phyloP scores from a whole-genome alignment of 768 basidiomycete species.

The Lentinula edodes region DNA sequence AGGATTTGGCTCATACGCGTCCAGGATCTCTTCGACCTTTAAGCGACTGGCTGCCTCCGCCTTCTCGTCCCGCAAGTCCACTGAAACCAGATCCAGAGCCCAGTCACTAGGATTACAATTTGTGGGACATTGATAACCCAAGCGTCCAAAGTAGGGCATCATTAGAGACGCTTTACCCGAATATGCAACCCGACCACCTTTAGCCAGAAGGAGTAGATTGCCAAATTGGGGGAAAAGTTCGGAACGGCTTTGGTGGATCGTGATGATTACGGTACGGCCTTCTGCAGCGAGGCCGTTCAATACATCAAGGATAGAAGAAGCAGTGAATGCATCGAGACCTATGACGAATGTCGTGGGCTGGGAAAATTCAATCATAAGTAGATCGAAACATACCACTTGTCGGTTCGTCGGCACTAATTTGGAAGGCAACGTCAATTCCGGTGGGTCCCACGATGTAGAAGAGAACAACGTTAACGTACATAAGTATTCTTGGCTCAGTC shows the following conservation, averaged over 20 bases:
- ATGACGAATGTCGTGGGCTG: neutral
- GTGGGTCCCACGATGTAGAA: neutral
- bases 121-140: constrained; percentile 58
- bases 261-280: constrained; percentile 35
- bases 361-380: neutral
- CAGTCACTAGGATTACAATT: constrained; percentile 78
- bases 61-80: constrained; percentile 6
- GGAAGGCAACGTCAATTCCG: neutral
- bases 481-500: constrained; percentile 26
- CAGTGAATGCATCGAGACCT: constrained; percentile 38
- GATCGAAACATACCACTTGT: constrained; percentile 1
- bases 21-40: constrained; percentile 4
- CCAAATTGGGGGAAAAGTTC: constrained; percentile 46
- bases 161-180: constrained; percentile 51
- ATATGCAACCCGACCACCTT: constrained; percentile 60
- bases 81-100: constrained; percentile 9
- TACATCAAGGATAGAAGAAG: constrained; percentile 35
- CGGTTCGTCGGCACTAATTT: constrained; percentile 4
- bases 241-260: constrained; percentile 17
- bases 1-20: neutral
- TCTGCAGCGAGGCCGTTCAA: constrained; percentile 29
- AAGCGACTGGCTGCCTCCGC: constrained; percentile 6
- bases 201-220: constrained; percentile 61
- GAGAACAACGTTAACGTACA: constrained; percentile 25
- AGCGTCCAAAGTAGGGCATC: constrained; percentile 54